Conservation (phyloP, 1,139 yeast genomes). For the Suhomyces bolitotheri region DNA sequence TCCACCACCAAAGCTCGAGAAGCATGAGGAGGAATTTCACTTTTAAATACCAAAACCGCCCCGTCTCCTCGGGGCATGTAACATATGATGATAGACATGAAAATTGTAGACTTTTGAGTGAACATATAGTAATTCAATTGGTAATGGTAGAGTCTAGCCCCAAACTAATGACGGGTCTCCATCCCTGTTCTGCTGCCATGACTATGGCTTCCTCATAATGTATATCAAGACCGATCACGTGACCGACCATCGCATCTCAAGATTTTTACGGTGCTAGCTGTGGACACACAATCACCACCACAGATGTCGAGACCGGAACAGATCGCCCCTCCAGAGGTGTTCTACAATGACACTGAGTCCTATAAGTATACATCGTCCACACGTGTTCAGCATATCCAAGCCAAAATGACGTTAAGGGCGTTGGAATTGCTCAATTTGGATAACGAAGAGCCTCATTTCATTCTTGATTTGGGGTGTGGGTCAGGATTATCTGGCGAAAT, state of each 20-base stretch:
- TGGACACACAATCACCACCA: background rate
- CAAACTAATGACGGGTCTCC: too few species aligned
- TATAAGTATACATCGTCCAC: conserved; percentile 86
- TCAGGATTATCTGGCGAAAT: conserved; percentile 96
- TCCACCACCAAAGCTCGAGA: too few species aligned
- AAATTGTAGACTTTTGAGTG: too few species aligned
- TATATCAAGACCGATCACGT: too few species aligned
- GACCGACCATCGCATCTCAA: conserved; percentile 7
- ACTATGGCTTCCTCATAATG: too few species aligned
- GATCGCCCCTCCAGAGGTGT: conserved; percentile 95
- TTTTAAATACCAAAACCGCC: conserved; percentile 11
- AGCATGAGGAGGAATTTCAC: too few species aligned
- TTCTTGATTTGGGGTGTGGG: conserved; percentile 95
- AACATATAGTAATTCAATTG: background rate
- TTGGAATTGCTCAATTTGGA: conserved; percentile 76
- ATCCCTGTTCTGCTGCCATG: too few species aligned
- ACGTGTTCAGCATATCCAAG: conserved; percentile 97
- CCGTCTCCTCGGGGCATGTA: background rate
- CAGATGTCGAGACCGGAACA: conserved; percentile 96
- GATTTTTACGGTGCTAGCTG: background rate
- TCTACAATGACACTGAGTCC: conserved; percentile 88
- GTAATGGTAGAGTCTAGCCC: too few species aligned
- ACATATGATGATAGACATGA: background rate
- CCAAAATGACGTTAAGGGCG: conserved; percentile 94
- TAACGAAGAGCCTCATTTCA: conserved; percentile 62